These are phyloP conservation scores for Lachnellula suecica DNA, from an alignment of 2,329 filamentous ascomycete species.

Conservation along the genomic window DNA sequence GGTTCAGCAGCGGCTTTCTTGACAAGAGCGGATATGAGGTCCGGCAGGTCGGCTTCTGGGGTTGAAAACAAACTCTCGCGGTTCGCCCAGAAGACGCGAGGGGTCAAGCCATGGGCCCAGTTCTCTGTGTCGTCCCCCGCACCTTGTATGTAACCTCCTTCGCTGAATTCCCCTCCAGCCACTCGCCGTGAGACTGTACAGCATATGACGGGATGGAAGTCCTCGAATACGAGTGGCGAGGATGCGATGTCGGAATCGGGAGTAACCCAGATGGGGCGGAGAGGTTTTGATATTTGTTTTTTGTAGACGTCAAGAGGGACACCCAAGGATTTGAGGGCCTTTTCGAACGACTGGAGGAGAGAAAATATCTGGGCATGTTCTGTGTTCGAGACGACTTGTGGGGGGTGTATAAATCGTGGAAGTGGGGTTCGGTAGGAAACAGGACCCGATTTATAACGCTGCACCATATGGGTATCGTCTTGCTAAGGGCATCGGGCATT, in stretches of 20 bases:
- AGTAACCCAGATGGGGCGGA: constrained; percentile 79
- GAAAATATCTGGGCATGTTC: constrained; percentile 74
- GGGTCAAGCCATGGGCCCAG: constrained; percentile 81
- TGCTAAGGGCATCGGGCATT: constrained; percentile 92
- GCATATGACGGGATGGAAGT: constrained; percentile 74
- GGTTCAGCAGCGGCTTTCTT: constrained; percentile 9
- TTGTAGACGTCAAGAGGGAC: constrained; percentile 57
- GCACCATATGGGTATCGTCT: constrained; percentile 94
- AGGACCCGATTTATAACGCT: constrained; percentile 78
- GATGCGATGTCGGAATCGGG: constrained; percentile 56
- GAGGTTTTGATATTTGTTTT: constrained; percentile 63
- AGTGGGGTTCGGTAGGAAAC: constrained; percentile 56
- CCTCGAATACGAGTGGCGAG: constrained; percentile 45
- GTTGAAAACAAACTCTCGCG: constrained; percentile 57
- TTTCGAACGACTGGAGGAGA: constrained; percentile 55
- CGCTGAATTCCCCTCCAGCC: constrained; percentile 64
- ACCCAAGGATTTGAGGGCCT: constrained; percentile 54
- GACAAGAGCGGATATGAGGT: constrained; percentile 48
- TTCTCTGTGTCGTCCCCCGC: constrained; percentile 94
- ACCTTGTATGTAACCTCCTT: constrained; percentile 85
- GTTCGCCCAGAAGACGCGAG: constrained; percentile 77
- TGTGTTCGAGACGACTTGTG: constrained; percentile 68
- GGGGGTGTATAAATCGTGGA: constrained; percentile 63
- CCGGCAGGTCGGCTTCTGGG: constrained; percentile 63
- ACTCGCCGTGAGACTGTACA: constrained; percentile 81